Base-by-base conservation (phyloP, 805 yeast genomes). In the Metschnikowia drakensbergensis region DNA sequence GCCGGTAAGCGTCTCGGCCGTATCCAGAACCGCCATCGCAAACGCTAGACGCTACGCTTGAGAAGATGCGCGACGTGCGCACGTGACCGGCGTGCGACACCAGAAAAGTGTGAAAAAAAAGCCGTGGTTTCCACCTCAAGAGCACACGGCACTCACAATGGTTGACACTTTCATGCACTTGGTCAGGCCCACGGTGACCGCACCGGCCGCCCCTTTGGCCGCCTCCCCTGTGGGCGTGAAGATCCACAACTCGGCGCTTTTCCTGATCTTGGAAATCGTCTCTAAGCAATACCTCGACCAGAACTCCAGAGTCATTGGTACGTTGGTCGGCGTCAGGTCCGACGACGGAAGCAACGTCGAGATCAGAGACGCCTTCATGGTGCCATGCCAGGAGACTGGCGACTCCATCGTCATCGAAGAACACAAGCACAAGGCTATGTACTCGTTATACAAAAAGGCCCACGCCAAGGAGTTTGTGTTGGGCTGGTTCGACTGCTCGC, bases 271-370 rank as follows among this genome's bases (percentile, higher is more conserved):
- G 53, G 94, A 88, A 63, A 83, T 87, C 53, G 86, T 68, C 67
- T 80, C 81, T 70, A 66, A 74, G 72, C 63, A 79, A 58, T 65
- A 64, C 34, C 65, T 71, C 48, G 62, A 66, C 37, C 53, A 57
- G 39, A 62, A 77, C 54, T 70, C 73, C 54, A 78, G 94, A 65
- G 80, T 85, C 52, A 83, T 89, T 57, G 96, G 96, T 52, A 86
- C 96, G 10, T 75, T 89, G 51, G 72, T 89, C 41, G 96, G 96
- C 31, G 68, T 77, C 42, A 79, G 96, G 65, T 84, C 91, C 26
- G 96, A 88, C 52, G 96, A 88, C 63, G 95, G 95, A 10, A 70
- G 80, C 13, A 85, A 79, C 58, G 75, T 86, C 39, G 92, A 84
- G 59, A 72, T 89, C 58, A 79, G 81, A 62, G 86, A 82, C 53